These are phyloP conservation scores for Spergularia bocconei DNA, from an alignment of 148 eudicot genomes.

Conservation along the genomic window DNA sequence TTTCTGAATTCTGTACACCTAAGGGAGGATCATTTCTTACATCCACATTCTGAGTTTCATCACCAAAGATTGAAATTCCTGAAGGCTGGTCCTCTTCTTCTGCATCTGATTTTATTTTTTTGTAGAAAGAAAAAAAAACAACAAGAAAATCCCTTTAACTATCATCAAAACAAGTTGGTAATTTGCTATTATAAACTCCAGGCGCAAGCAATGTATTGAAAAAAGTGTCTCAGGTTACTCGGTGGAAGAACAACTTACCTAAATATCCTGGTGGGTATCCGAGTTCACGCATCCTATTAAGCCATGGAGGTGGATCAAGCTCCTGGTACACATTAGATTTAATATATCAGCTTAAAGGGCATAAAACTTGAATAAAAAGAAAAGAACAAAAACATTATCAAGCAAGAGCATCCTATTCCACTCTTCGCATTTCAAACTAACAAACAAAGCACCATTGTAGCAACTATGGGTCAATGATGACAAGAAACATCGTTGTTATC, in stretches of 20 bases:
- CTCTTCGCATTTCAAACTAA: neutral
- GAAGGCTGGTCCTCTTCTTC: conserved; percentile 43
- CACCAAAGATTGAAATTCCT: conserved; percentile 40
- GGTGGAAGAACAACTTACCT: conserved; percentile 33
- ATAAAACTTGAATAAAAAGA: neutral
- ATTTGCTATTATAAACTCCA: neutral
- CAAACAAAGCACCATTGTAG: neutral
- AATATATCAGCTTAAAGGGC: neutral
- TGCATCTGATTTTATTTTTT: conserved; percentile 24
- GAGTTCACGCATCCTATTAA: conserved; percentile 56
- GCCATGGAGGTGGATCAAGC: conserved; percentile 66
- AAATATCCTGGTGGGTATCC: conserved; percentile 60
- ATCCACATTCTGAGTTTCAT: conserved; percentile 19
- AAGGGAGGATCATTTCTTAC: conserved; percentile 11
- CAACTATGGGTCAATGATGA: neutral
- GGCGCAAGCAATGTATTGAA: neutral
- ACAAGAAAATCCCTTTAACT: neutral
- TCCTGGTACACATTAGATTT: conserved; percentile 33
- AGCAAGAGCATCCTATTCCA: neutral
- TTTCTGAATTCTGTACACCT: conserved; percentile 17
- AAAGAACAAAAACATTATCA: neutral
- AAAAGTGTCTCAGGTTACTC: neutral
- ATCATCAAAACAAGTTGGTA: neutral
- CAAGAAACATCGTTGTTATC: neutral
- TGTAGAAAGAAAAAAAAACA: neutral